Evolutionary conservation across 78 protist species (phyloP).

Genomic region (Bodo saltans): DNA sequence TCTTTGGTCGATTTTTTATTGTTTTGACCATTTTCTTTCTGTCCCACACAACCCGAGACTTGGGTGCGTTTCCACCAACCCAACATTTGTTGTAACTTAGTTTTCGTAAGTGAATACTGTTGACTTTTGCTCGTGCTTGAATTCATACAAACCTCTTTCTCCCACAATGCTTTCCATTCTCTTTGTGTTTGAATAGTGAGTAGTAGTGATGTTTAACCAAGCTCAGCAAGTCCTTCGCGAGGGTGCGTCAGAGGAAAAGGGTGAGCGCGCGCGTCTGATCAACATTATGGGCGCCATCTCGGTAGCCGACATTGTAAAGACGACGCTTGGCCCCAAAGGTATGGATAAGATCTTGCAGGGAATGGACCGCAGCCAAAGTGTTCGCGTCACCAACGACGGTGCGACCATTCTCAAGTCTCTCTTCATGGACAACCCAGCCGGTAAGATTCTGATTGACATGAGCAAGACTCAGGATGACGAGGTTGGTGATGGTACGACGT

Average conservation of each 20-base stretch:
- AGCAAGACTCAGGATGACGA: constrained; percentile 94
- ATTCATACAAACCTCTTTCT: not conserved
- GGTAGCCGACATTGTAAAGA: constrained; percentile 93
- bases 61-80: not conserved
- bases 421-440: constrained; percentile 92
- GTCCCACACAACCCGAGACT: not conserved
- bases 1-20: not conserved
- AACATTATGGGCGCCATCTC: constrained; percentile 70
- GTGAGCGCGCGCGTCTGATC: constrained; percentile 14
- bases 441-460: constrained; percentile 87
- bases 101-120: not conserved
- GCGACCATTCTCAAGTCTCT: constrained; percentile 95
- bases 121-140: not conserved
- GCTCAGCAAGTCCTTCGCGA: constrained; percentile 58
- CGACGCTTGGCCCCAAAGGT: constrained; percentile 99
- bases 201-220: not conserved
- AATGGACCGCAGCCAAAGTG: not conserved
- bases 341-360: constrained; percentile 98
- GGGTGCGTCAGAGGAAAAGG: constrained; percentile 39
- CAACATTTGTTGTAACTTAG: not conserved
- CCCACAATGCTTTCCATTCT: not conserved
- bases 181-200: not conserved
- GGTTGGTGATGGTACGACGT: constrained; percentile 99
- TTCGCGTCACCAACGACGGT: constrained; percentile 96
- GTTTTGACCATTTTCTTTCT: constrained; percentile 4